Evolutionary conservation across 2,329 filamentous ascomycete genomes (phyloP).

Genomic region (Teratosphaeria viscida): DNA sequence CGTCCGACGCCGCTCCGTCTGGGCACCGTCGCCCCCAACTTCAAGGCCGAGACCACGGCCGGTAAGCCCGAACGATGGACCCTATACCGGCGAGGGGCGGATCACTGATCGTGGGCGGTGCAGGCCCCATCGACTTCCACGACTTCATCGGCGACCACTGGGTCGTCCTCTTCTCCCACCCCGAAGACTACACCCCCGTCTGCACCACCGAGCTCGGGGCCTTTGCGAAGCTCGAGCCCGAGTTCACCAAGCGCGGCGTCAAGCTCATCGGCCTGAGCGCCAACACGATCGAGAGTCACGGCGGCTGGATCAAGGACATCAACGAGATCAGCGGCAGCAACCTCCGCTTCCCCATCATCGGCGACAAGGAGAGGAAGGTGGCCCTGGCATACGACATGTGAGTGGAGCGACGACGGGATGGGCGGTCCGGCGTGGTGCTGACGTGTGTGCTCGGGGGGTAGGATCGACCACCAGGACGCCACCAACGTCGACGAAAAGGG

Average conservation of each 20-base stretch:
- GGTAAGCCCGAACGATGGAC: conserved; percentile 17
- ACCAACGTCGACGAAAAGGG: conserved; percentile 50
- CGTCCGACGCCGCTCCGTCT: conserved; percentile 43
- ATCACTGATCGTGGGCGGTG: neutral
- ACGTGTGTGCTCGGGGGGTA: conserved; percentile 9
- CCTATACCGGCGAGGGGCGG: neutral
- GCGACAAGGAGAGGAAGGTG: conserved; percentile 43
- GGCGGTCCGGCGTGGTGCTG: neutral
- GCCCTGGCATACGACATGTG: conserved; percentile 43
- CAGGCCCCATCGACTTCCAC: conserved; percentile 50
- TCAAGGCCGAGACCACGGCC: conserved; percentile 56
- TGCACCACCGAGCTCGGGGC: conserved; percentile 55
- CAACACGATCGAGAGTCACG: conserved; percentile 42
- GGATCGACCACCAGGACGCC: conserved; percentile 44
- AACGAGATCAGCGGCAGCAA: conserved; percentile 40
- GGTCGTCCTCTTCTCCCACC: conserved; percentile 63
- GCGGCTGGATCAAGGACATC: conserved; percentile 44
- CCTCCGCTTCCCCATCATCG: conserved; percentile 43
- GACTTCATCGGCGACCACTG: conserved; percentile 60
- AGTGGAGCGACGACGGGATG: conserved; percentile 9
- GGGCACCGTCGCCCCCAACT: conserved; percentile 57
- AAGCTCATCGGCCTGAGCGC: conserved; percentile 51
- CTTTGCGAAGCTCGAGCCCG: conserved; percentile 53
- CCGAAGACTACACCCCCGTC: conserved; percentile 48
- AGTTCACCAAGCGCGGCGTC: conserved; percentile 51